These are phyloP conservation scores for Selenicereus undatus DNA, from an alignment of 148 eudicot genomes.

Conservation along the genomic window DNA sequence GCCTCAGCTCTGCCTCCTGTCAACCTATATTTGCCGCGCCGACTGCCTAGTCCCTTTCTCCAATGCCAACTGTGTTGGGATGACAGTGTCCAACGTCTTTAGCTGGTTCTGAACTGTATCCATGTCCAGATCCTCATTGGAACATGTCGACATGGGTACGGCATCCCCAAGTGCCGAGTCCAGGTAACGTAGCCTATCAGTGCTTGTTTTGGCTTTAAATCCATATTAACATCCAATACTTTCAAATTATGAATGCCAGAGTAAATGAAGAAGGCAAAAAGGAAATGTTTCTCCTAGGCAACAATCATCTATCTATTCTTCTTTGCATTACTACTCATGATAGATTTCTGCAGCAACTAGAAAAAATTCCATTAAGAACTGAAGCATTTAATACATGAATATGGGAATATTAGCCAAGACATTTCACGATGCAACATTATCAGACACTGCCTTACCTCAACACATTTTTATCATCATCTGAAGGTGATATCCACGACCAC, in stretches of 20 bases:
- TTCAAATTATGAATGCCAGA: not conserved
- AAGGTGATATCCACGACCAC: slow-evolving; percentile 96
- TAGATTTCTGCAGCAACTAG: not conserved
- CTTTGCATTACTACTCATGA: not conserved
- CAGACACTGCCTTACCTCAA: slow-evolving; percentile 52
- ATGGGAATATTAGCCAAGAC: not conserved
- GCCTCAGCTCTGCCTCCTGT: too few relatives aligned
- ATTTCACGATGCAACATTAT: not conserved
- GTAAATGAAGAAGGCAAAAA: not conserved
- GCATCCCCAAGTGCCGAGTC: too few relatives aligned
- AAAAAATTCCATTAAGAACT: not conserved
- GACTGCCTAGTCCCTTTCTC: too few relatives aligned
- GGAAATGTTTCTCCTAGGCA: not conserved
- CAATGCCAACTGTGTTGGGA: too few relatives aligned
- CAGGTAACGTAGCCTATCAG: too few relatives aligned
- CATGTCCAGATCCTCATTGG: too few relatives aligned
- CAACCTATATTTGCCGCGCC: too few relatives aligned
- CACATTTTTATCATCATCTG: slow-evolving; percentile 58
- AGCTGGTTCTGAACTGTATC: too few relatives aligned
- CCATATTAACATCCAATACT: not conserved
- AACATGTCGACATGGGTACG: too few relatives aligned
- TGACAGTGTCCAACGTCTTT: too few relatives aligned
- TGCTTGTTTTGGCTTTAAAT: not conserved
- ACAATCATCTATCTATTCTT: not conserved
- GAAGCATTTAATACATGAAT: slow-evolving; percentile 6